Percentiles rank a stretch among this genome's conserved stretches.
Evolutionary conservation across 805 yeast genomes (phyloP).

Genomic region (Lipomyces chichibuensis): DNA sequence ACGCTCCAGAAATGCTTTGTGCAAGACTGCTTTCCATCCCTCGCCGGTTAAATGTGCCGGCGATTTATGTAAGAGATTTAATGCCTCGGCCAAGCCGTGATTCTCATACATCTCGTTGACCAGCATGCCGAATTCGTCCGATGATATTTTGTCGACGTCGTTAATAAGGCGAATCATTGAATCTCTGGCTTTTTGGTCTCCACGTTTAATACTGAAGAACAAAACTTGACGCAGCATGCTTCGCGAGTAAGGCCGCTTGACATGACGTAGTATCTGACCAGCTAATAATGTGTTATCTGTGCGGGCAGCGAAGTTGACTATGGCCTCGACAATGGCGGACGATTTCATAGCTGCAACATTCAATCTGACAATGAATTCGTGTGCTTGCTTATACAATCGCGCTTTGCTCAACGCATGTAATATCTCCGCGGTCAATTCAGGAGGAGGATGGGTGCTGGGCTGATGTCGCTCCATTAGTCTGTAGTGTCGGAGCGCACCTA

Average conservation of each 20-base stretch:
- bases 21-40: conserved; percentile 20
- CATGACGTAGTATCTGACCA: conserved; percentile 9
- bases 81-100: conserved; percentile 15
- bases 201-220: conserved; percentile 8
- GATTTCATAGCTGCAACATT: conserved; percentile 10
- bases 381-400: conserved; percentile 8
- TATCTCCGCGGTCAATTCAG: conserved; percentile 17
- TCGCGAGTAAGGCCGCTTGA: conserved; percentile 18
- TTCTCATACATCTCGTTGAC: conserved; percentile 11
- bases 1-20: conserved; percentile 4
- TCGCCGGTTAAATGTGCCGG: background rate
- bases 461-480: background rate
- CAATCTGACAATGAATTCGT: conserved; percentile 15
- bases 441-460: conserved; percentile 2
- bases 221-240: conserved; percentile 17
- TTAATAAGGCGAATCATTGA: conserved; percentile 4
- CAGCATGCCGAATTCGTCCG: conserved; percentile 21
- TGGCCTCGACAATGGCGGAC: conserved; percentile 16
- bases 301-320: conserved; percentile 26
- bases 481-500: conserved; percentile 17
- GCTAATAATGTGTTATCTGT: conserved; percentile 18
- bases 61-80: background rate
- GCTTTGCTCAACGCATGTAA: conserved; percentile 13
- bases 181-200: conserved; percentile 1
- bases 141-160: conserved; percentile 5